A percentile compares a stretch with the other conserved stretches of the same genome.
Evolutionary conservation across 2,329 filamentous ascomycete species (phyloP).

Genomic region (Ascomycota sp.): DNA sequence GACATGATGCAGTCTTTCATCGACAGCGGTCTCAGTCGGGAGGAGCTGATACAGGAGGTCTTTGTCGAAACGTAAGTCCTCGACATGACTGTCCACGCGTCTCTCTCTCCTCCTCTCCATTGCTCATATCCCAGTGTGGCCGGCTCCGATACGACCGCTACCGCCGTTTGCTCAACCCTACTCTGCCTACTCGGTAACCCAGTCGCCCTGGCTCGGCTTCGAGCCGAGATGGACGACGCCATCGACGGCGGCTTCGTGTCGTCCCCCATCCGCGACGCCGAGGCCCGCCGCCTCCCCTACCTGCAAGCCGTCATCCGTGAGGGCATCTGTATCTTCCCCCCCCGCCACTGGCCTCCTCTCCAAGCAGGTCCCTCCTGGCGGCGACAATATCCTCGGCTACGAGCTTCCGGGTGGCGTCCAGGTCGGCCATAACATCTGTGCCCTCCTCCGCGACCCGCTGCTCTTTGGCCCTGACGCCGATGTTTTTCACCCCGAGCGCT

Average conservation of each 20-base stretch:
- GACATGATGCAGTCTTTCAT: slow-evolving; percentile 15
- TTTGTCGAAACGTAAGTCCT: slow-evolving; percentile 4
- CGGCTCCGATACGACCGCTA: slow-evolving; percentile 14
- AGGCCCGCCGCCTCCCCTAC: slow-evolving; percentile 18
- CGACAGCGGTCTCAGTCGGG: slow-evolving; percentile 7
- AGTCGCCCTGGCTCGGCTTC: slow-evolving; percentile 20
- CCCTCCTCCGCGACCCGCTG: slow-evolving; percentile 11
- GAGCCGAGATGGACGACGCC: slow-evolving; percentile 7
- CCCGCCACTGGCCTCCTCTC: slow-evolving; percentile 9
- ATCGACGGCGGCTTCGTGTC: slow-evolving; percentile 6
- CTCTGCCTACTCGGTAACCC: slow-evolving; percentile 27
- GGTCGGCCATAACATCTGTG: slow-evolving; percentile 11
- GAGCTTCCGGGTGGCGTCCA: slow-evolving; percentile 15
- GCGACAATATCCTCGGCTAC: slow-evolving; percentile 10
- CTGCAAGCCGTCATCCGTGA: slow-evolving; percentile 26
- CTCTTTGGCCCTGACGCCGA: slow-evolving; percentile 15
- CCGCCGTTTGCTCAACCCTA: slow-evolving; percentile 25
- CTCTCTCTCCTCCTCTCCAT: background rate
- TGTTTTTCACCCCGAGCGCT: slow-evolving; percentile 14
- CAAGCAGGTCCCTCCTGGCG: slow-evolving; percentile 6
- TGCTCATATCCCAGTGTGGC: slow-evolving; percentile 1
- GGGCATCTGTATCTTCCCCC: slow-evolving; percentile 11
- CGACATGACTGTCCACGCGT: background rate
- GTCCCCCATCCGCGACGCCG: slow-evolving; percentile 12
- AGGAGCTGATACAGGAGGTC: slow-evolving; percentile 10